Evolutionary conservation across 2,329 filamentous ascomycete species (phyloP), one percentile per base, ranked within the genome.

Genomic region (Daldinia sp.): DNA sequence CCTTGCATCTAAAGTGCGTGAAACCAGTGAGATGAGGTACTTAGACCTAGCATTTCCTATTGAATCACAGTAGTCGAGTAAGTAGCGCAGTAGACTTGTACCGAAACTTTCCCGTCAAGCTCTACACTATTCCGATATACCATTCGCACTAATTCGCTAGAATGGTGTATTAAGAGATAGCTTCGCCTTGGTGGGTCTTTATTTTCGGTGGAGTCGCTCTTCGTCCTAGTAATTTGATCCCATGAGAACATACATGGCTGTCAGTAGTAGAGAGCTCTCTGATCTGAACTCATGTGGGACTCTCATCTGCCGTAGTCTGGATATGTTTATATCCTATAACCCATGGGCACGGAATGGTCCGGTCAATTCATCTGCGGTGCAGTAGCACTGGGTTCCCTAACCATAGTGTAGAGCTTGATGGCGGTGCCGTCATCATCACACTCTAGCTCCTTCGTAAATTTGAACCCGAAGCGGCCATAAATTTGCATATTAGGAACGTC

Each of bases 391-490:
- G 83, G 80, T 26, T 84, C 82, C 57, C 84, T 78, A 6, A 83
- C 77, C 83, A 85, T 84, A 12, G 82, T 80, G 67, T 81, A 85
- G 51, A 89, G 77, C 74, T 83, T 85, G 68, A 87, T 88, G 0
- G 79, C 78, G 30, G 86, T 86, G 2, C 87, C 87, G 2, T 85
- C 83, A 74, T 92, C 90, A 65, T 88, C 85, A 77, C 90, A 92
- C 62, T 87, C 82, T 83, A 93, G 89, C 75, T 90, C 87, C 75
- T 85, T 88, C 6, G 84, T 85, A 61, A 91, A 81, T 74, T 84
- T 81, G 77, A 93, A 93, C 4, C 90, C 91, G 83, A 92, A 86
- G 65, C 84, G 85, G 72, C 89, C 86, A 77, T 93, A 93, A 23
- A 93, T 93, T 35, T 85, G 82, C 76, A 91, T 85, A 73, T 93